Conservation (phyloP, 2,329 filamentous ascomycete genomes). For the Didymellaceae sp. region DNA sequence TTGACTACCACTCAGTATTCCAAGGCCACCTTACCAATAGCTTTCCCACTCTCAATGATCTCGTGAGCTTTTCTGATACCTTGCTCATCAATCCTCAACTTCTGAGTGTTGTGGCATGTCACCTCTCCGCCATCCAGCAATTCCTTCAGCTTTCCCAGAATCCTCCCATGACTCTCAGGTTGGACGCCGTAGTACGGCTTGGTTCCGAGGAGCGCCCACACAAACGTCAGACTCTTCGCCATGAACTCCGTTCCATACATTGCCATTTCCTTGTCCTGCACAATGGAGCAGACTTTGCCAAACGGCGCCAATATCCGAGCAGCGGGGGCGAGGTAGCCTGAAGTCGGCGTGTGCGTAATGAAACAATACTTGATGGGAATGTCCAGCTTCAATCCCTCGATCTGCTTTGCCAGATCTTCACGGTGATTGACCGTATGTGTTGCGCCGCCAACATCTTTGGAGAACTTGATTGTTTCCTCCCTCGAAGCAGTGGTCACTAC, state of each 20-base stretch:
- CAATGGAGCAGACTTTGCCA: conserved; percentile 55
- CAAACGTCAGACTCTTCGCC: conserved; percentile 54
- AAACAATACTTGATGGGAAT: conserved; percentile 53
- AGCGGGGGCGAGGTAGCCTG: conserved; percentile 50
- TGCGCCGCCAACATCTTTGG: conserved; percentile 53
- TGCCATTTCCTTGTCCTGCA: conserved; percentile 51
- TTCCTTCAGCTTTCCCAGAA: conserved; percentile 46
- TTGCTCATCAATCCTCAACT: conserved; percentile 45
- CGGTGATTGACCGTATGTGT: conserved; percentile 53
- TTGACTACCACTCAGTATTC: conserved; percentile 6
- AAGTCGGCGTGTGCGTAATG: conserved; percentile 50
- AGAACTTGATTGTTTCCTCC: conserved; percentile 50
- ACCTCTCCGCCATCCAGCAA: conserved; percentile 48
- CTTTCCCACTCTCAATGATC: conserved; percentile 47
- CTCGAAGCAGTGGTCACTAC: conserved; percentile 54
- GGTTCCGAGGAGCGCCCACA: conserved; percentile 48
- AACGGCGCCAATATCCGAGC: conserved; percentile 53
- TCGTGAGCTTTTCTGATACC: conserved; percentile 52
- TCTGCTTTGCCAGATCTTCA: conserved; percentile 49
- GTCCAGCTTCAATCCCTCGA: conserved; percentile 45
- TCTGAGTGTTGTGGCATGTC: conserved; percentile 49
- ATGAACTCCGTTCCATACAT: conserved; percentile 57
- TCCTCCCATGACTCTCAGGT: conserved; percentile 47
- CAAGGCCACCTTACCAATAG: conserved; percentile 48
- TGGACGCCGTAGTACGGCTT: conserved; percentile 51